Base-by-base conservation (phyloP, 495 filamentous ascomycete species). In the Tuber calosporum region DNA sequence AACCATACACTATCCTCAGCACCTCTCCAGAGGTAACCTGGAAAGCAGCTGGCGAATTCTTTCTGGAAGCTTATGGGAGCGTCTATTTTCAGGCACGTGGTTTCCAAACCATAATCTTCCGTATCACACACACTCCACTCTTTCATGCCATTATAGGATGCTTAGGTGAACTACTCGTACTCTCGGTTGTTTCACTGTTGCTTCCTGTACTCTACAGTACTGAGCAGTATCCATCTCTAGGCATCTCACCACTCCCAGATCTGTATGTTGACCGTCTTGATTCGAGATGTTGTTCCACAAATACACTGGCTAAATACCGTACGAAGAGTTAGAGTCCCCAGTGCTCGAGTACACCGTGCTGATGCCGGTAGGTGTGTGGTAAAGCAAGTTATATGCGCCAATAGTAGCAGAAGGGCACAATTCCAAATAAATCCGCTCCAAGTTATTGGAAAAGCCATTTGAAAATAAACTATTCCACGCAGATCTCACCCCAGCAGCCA, bases 1-100 rank as follows among this genome's bases (percentile, higher is more conserved):
- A n/a, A n/a, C 53, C 13, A 26, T 34, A 22, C 45, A 26, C 30
- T 62, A 62, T 15, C 53, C 53, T 62, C 53, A 62, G 53, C 53
- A 62, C 13, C 11, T 5, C 19, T 62, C 3, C 26, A 62, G 53
- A 30, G 53, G 26, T 6, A 34, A 34, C 53, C 53, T 34, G 53
- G 53, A 17, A 62, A 30, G 53, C 30, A 62, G 53, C 53, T 62
- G 53, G 53, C 4, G 26, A 19, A 62, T 62, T 30, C 53, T 30
- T 62, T 62, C 53, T 62, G 53, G 53, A 62, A 62, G 53, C 53
- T 17, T 17, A 26, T 34, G 53, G 53, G 53, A 62, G 53, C 53
- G 26, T 62, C 53, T 62, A 62, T 62, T 62, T 43, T 34, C 53
- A 62, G 53, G 53, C 53, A 62, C 53, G 53, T 62, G 53, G 53